These are phyloP conservation scores for Cyamopsis tetragonoloba DNA, from an alignment of 306 rosid genomes.

Conservation along the genomic window DNA sequence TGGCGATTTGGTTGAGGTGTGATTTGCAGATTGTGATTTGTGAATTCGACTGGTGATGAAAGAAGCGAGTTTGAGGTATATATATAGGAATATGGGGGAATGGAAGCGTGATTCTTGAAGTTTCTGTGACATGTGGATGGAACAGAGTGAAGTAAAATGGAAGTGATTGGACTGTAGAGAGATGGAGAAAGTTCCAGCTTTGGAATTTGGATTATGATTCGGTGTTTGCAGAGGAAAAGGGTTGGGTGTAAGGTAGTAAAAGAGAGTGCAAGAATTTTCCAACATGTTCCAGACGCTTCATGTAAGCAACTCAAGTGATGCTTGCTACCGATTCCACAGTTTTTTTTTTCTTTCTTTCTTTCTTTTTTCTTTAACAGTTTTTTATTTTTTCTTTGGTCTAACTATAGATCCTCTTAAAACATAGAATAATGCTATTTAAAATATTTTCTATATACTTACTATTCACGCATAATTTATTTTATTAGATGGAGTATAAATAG, in stretches of 20 bases:
- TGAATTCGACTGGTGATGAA: not conserved
- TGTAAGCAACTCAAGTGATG: no score
- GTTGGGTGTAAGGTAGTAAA: not conserved
- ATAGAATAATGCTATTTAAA: no score
- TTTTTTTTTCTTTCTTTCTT: no score
- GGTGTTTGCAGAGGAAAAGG: not conserved
- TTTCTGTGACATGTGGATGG: not conserved
- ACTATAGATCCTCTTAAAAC: no score
- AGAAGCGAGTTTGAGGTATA: not conserved
- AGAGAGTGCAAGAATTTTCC: slow-evolving; percentile 27
- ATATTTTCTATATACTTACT: no score
- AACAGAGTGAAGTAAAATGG: not conserved
- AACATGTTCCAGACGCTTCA: slow-evolving; percentile 35
- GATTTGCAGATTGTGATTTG: not conserved
- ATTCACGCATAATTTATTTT: no score
- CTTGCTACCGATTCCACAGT: no score
- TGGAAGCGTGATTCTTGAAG: slow-evolving; percentile 24
- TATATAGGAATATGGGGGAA: not conserved
- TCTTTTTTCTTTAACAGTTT: no score
- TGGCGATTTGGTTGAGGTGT: not conserved
- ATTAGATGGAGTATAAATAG: no score
- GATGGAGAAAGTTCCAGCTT: slow-evolving; percentile 34
- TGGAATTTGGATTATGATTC: not conserved
- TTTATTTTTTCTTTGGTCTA: no score
- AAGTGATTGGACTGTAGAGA: not conserved